These are phyloP conservation scores for Fusarium falciforme DNA, from an alignment of 2,329 filamentous ascomycete genomes.

Conservation along the genomic window DNA sequence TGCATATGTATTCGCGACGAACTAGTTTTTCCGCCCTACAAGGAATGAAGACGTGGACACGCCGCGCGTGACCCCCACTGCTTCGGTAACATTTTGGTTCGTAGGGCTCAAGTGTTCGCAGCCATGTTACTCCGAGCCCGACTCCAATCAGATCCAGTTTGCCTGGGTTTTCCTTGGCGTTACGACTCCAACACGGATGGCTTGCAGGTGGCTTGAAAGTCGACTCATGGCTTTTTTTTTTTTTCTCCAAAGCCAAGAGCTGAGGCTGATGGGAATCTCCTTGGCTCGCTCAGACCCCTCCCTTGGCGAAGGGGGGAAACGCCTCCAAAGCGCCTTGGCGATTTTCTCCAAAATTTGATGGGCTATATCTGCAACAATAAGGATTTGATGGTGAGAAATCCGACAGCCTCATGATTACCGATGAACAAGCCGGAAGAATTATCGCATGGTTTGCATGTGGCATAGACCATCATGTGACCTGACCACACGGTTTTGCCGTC, in stretches of 20 bases:
- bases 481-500: background rate
- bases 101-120: background rate
- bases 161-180: background rate
- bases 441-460: background rate
- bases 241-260: background rate
- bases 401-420: background rate
- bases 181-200: background rate
- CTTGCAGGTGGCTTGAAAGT: background rate
- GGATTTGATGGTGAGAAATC: background rate
- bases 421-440: background rate
- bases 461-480: background rate
- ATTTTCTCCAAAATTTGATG: background rate
- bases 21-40: constrained; percentile 15
- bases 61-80: background rate
- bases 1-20: background rate
- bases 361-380: background rate
- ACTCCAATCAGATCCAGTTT: background rate
- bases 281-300: constrained; percentile 4
- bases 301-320: background rate
- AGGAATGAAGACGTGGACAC: background rate
- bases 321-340: background rate
- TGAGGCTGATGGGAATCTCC: background rate
- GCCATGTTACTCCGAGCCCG: background rate
- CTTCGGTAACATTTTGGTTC: background rate
- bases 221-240: background rate